Evolutionary conservation across 805 yeast species (phyloP), one percentile per base, ranked within the genome.

Genomic region (Komagataella ulmi): DNA sequence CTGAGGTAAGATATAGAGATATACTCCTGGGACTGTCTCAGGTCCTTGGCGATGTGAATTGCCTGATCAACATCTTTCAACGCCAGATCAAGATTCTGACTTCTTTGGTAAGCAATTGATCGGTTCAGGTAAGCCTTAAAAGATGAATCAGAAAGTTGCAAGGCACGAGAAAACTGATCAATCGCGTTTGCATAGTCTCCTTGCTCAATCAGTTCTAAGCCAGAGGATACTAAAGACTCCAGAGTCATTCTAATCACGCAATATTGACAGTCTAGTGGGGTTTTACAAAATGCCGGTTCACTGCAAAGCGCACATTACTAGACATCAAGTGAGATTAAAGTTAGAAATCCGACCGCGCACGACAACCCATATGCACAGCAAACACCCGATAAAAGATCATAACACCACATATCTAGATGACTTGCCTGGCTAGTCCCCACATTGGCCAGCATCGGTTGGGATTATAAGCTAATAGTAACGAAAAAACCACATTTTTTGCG

Each of bases 1-100:
- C 79, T 66, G 57, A 74, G 79, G 57, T 75, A 69, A 40, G 78
- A 73, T 17, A 68, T 58, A 1, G 76, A 79, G 43, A 78, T 71
- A 21, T 73, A 74, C 2, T 62, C 62, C 49, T 79, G 61, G 52
- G 70, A 75, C 0, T 79, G 79, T 44, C 74, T 61, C 40, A 30
- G 40, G 5, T 62, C 64, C 45, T 68, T 66, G 1, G 84, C 83
- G 30, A 74, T 57, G 2, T 61, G 57, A 46, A 72, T 63, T 0
- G 85, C 81, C 36, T 65, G 63, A 4, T 67, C 56, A 36, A 79
- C 70, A 57, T 74, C 76, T 2, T 65, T 64, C 49, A 74, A 64
- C 2, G 86, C 80, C 19, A 61, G 63, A 47, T 75, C 79, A 63
- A 70, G 73, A 52, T 75, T 68, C 52, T 70, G 65, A 48, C 72